A percentile compares a stretch with the other conserved stretches of the same genome.
phyloP scores from a whole-genome alignment of 805 yeast species.

The Vanderwaltozyma polyspora region DNA sequence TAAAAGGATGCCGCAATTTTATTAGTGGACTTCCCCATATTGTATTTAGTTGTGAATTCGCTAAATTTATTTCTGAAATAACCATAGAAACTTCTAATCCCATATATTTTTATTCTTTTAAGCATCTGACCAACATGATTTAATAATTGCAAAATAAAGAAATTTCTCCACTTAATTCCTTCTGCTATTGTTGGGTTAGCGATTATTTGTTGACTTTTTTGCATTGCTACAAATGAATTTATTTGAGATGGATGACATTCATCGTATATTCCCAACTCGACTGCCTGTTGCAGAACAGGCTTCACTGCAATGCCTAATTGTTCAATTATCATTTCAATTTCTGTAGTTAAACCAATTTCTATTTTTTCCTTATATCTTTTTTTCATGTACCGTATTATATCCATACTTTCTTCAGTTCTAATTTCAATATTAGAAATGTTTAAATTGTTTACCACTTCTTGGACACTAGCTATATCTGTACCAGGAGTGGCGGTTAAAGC shows the following conservation, averaged over 20 bases:
- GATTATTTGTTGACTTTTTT: slow-evolving; percentile 48
- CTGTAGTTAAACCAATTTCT: slow-evolving; percentile 41
- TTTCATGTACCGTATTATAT: slow-evolving; percentile 71
- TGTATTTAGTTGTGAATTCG: slow-evolving; percentile 49
- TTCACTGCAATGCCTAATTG: slow-evolving; percentile 50
- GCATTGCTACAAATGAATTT: slow-evolving; percentile 61
- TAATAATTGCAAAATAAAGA: slow-evolving; percentile 38
- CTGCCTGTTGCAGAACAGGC: slow-evolving; percentile 56
- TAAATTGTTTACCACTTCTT: slow-evolving; percentile 66
- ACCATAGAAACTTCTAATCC: slow-evolving; percentile 62
- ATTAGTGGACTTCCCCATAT: slow-evolving; percentile 51
- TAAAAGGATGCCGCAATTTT: slow-evolving; percentile 53
- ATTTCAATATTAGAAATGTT: slow-evolving; percentile 69
- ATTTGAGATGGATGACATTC: slow-evolving; percentile 55
- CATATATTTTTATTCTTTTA: slow-evolving; percentile 66
- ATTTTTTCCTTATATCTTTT: slow-evolving; percentile 49
- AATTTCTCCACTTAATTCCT: slow-evolving; percentile 66
- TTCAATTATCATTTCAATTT: slow-evolving; percentile 45
- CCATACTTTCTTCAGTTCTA: slow-evolving; percentile 74
- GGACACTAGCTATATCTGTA: slow-evolving; percentile 75
- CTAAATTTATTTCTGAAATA: slow-evolving; percentile 50
- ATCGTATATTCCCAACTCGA: slow-evolving; percentile 50
- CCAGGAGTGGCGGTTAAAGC: slow-evolving; percentile 97
- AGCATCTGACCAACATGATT: slow-evolving; percentile 61
- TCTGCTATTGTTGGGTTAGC: slow-evolving; percentile 47